Conservation (phyloP, 2,329 filamentous ascomycete genomes). For the Pseudogymnoascus pannorum region DNA sequence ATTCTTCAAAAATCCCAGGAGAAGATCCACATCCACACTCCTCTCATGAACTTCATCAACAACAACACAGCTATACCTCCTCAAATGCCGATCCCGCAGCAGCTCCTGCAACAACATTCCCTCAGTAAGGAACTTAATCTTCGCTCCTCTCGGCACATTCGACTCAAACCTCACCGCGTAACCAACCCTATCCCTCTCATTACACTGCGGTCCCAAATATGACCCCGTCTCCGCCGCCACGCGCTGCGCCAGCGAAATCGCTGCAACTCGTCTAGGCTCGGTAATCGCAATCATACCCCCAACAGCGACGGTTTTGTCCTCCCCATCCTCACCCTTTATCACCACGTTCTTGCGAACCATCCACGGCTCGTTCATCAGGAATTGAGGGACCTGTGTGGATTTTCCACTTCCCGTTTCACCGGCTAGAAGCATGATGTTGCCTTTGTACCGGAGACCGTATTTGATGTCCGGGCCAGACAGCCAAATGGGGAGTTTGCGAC, state of each 20-base stretch:
- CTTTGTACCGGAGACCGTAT: constrained; percentile 21
- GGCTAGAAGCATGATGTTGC: constrained; percentile 71
- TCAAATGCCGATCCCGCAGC: constrained; percentile 72
- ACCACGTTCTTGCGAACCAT: constrained; percentile 55
- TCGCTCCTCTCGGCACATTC: constrained; percentile 69
- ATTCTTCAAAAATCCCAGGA: constrained; percentile 80
- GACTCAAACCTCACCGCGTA: constrained; percentile 96
- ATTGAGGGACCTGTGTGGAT: constrained; percentile 93
- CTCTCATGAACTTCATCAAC: constrained; percentile 97
- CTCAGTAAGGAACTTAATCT: constrained; percentile 91
- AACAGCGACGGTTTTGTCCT: constrained; percentile 43
- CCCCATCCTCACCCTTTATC: constrained; percentile 30
- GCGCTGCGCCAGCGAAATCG: constrained; percentile 80
- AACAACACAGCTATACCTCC: constrained; percentile 80
- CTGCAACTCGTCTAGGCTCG: constrained; percentile 86
- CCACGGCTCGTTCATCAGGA: constrained; percentile 72
- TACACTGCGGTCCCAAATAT: constrained; percentile 48
- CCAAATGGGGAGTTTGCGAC: constrained; percentile 28
- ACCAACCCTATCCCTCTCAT: constrained; percentile 56
- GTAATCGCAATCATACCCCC: constrained; percentile 88
- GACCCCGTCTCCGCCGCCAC: constrained; percentile 78
- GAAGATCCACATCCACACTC: constrained; percentile 86
- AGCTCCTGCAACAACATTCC: constrained; percentile 95
- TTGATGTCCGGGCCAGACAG: constrained; percentile 24
- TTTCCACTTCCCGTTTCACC: constrained; percentile 97